phyloP scores from a whole-genome alignment of 1,284 basidiomycete genomes.

The Veloporphyrellus conicus region DNA sequence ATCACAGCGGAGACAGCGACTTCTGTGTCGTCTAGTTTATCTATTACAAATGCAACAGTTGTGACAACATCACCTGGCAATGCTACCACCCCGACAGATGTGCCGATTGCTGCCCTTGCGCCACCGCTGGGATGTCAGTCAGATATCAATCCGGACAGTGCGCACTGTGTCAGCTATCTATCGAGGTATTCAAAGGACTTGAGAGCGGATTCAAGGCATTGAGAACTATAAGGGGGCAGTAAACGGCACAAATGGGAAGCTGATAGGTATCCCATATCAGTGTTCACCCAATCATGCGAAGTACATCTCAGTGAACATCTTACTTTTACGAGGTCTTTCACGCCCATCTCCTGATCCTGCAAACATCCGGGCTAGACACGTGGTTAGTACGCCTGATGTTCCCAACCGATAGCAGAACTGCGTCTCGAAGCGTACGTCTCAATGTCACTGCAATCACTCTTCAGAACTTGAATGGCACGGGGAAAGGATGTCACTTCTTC shows the following conservation, averaged over 20 bases:
- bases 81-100: constrained; percentile 18
- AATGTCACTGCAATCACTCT: constrained; percentile 47
- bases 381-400: constrained; percentile 50
- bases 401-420: constrained; percentile 53
- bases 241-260: constrained; percentile 47
- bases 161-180: neutral
- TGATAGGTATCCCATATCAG: constrained; percentile 55
- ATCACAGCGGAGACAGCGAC: constrained; percentile 30
- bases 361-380: constrained; percentile 59
- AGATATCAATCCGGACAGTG: constrained; percentile 53
- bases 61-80: constrained; percentile 1
- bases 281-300: constrained; percentile 53
- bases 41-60: constrained; percentile 3
- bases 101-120: constrained; percentile 37
- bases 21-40: neutral
- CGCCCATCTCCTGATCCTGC: constrained; percentile 23
- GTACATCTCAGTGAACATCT: constrained; percentile 44
- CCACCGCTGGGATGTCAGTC: constrained; percentile 49
- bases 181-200: neutral
- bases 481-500: constrained; percentile 47
- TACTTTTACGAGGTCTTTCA: neutral
- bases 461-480: constrained; percentile 51
- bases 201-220: constrained; percentile 21
- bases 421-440: constrained; percentile 50
- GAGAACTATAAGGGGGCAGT: constrained; percentile 54